These are phyloP conservation scores for Fusarium siculi DNA, from an alignment of 2,329 filamentous ascomycete species.

Conservation along the genomic window DNA sequence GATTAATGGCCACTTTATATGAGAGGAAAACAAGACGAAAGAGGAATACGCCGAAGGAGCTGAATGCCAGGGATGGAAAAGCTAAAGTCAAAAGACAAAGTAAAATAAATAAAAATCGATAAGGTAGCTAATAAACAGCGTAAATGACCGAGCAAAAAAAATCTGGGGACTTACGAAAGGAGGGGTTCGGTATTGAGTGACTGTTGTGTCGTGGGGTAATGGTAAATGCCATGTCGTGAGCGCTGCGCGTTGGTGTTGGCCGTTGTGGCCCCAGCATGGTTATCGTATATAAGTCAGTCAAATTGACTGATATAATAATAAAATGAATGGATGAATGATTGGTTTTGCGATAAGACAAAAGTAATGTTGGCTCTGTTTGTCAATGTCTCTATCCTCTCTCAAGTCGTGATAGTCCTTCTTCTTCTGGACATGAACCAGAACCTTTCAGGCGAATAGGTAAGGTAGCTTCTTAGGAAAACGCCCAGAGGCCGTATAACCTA, in stretches of 20 bases:
- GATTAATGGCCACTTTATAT: conserved; percentile 1
- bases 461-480: background rate
- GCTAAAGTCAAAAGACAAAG: background rate
- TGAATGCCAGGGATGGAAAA: conserved; percentile 4
- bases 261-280: conserved; percentile 34
- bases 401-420: background rate
- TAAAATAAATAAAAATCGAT: background rate
- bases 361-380: background rate
- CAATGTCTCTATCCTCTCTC: background rate
- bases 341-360: background rate
- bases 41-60: conserved; percentile 14
- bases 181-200: conserved; percentile 57
- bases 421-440: background rate
- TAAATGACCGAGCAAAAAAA: background rate
- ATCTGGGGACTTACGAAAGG: conserved; percentile 60
- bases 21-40: background rate
- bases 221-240: conserved; percentile 27
- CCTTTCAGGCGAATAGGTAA: background rate
- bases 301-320: background rate
- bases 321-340: background rate
- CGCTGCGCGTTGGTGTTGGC: conserved; percentile 33
- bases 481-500: background rate
- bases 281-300: conserved; percentile 26
- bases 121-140: background rate
- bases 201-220: conserved; percentile 29